phyloP scores from a whole-genome alignment of 106 monocot species.

The Dendrobium catenatum region DNA sequence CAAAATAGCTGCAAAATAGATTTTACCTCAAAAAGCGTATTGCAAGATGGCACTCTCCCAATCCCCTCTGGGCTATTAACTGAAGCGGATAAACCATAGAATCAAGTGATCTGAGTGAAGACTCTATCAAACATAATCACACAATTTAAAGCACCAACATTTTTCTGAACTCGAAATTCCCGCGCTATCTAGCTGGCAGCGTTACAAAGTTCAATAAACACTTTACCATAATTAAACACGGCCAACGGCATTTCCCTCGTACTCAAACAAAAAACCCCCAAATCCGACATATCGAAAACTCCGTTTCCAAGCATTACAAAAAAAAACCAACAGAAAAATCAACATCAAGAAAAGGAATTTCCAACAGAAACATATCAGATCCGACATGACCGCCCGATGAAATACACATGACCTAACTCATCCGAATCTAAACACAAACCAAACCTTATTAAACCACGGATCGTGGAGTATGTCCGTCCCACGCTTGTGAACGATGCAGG shows the following conservation, averaged over 20 bases:
- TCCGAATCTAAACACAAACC: background rate
- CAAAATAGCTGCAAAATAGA: background rate
- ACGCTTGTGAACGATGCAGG: conserved; percentile 94
- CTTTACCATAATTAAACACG: background rate
- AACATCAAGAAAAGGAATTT: background rate
- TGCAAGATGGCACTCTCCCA: background rate
- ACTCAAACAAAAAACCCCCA: background rate
- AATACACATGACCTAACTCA: background rate
- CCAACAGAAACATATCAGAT: background rate
- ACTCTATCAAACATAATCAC: background rate
- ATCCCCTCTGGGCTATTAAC: background rate
- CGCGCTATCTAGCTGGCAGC: background rate
- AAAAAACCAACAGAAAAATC: background rate
- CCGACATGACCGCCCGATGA: background rate
- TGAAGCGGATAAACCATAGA: background rate
- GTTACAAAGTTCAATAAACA: background rate
- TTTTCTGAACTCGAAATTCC: too few species aligned
- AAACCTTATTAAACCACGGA: conserved; percentile 97
- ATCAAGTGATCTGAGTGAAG: background rate
- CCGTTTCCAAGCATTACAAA: background rate
- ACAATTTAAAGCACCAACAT: too few species aligned
- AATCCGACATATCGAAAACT: too few species aligned
- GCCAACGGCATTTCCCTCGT: background rate
- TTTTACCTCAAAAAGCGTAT: background rate
- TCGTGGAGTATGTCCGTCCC: conserved; percentile 98